phyloP scores from a whole-genome alignment of 1,284 basidiomycete species.

The Marasmius sp. region DNA sequence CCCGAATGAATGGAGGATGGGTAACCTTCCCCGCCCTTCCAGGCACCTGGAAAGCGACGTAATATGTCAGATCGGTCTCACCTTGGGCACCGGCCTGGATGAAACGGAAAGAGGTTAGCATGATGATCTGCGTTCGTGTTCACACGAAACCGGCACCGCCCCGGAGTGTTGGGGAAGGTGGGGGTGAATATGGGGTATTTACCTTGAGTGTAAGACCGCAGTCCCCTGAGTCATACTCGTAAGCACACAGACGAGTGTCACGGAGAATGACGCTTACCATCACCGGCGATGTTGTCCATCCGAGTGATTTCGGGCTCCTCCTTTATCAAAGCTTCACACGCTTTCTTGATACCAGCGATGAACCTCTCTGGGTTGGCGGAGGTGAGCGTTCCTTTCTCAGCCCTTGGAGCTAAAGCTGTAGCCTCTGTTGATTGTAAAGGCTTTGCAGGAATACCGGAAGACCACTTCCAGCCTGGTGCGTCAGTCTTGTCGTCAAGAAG shows the following conservation, averaged over 20 bases:
- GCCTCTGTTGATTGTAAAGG: constrained; percentile 11
- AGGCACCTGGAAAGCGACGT: too few relatives aligned
- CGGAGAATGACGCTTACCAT: constrained; percentile 32
- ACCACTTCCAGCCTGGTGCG: constrained; percentile 86
- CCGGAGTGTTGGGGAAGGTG: not conserved
- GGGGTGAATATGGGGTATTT: constrained; percentile 24
- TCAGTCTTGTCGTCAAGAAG: constrained; percentile 76
- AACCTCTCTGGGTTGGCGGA: constrained; percentile 51
- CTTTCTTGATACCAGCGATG: constrained; percentile 55
- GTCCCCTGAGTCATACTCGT: not conserved
- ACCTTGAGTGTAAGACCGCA: constrained; percentile 59
- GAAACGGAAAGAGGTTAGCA: constrained; percentile 6
- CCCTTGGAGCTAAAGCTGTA: constrained; percentile 16
- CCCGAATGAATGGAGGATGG: not conserved
- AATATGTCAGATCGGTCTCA: constrained; percentile 7
- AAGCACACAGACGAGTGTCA: not conserved
- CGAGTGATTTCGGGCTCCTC: constrained; percentile 88
- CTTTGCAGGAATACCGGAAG: constrained; percentile 39
- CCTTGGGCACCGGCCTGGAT: constrained; percentile 38
- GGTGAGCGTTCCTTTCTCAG: constrained; percentile 26
- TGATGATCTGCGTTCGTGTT: not conserved
- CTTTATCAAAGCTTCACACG: constrained; percentile 69
- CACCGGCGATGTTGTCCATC: constrained; percentile 82
- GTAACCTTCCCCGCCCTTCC: too few relatives aligned
- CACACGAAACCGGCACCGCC: not conserved